Base-by-base conservation (phyloP, 1,284 basidiomycete genomes). In the Abortiporus biennis region DNA sequence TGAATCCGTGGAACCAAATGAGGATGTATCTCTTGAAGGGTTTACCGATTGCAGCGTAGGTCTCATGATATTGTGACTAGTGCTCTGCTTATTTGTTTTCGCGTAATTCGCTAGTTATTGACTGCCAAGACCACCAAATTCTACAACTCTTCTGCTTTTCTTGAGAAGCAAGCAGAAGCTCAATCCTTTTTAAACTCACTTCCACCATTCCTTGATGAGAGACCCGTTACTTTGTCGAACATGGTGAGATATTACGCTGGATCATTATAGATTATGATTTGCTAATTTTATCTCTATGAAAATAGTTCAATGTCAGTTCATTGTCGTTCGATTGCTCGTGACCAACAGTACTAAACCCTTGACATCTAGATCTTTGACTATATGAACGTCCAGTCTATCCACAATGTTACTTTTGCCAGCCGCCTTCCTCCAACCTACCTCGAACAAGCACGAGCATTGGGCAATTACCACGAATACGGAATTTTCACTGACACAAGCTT, bases 381-480 rank as follows among this genome's bases (percentile, higher is more conserved):
- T 53, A 66, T 76, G 56, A 75, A 75, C 56, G 72, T 76, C 24
- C 61, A 75, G 38, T 68, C 63, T 40, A 72, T 52, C 33, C 71
- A 75, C 52, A 65, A 70, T 53, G 55, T 52, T 17, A 59, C 61
- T 0, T 69, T 67, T 46, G 43, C 50, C 15, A 42, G 53, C 23
- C 45, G 43, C 1, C 55, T 66, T 6, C 63, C 64, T 1, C 44
- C 58, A 0, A 56, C 58, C 2, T 64, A 59, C 44, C 60, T 68
- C 20, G 55, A 56, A 8, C 65, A 68, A 47, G 65, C 66, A 6
- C 66, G 66, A n/a, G 61, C 54, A 15, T 65, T 74, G 32, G 74
- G 72, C 1, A 68, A 74, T 56, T 77, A 67, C 54, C 73, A 77
- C 55, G 70, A 77, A 49, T 64, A 69, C 48, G 61, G 60, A 31